Evolutionary conservation across 768 basidiomycete species (phyloP).

Genomic region (Mycena rebaudengoi): DNA sequence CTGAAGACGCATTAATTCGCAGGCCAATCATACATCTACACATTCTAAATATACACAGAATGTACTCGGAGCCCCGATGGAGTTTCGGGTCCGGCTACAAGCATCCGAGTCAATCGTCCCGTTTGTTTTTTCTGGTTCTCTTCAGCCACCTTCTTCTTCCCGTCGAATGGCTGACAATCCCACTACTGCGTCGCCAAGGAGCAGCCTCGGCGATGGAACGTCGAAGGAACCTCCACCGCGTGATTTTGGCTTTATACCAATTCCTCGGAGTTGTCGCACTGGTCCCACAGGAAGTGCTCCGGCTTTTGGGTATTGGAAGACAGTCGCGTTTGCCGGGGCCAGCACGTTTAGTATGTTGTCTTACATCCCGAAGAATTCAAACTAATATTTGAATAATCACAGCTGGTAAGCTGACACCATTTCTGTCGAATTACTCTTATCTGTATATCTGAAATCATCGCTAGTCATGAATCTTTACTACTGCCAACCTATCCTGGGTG

Average conservation of each 20-base stretch:
- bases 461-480: constrained; percentile 63
- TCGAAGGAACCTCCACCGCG: background rate
- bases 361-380: constrained; percentile 16
- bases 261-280: constrained; percentile 5
- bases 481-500: constrained; percentile 59
- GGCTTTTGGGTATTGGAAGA: constrained; percentile 47
- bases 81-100: no score
- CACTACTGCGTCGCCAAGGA: no score
- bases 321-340: constrained; percentile 46
- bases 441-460: background rate
- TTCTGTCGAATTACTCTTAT: background rate
- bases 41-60: no score
- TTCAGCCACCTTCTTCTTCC: no score
- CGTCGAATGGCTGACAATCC: no score
- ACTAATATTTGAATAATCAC: background rate
- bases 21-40: no score
- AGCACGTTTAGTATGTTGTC: constrained; percentile 46
- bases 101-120: no score
- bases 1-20: no score
- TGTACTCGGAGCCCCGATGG: no score
- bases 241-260: constrained; percentile 60
- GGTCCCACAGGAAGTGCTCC: background rate
- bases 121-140: no score
- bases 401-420: constrained; percentile 4
- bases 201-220: no score